These are phyloP conservation scores for Triglochin maritima DNA, from an alignment of 106 monocot genomes.

Conservation along the genomic window DNA sequence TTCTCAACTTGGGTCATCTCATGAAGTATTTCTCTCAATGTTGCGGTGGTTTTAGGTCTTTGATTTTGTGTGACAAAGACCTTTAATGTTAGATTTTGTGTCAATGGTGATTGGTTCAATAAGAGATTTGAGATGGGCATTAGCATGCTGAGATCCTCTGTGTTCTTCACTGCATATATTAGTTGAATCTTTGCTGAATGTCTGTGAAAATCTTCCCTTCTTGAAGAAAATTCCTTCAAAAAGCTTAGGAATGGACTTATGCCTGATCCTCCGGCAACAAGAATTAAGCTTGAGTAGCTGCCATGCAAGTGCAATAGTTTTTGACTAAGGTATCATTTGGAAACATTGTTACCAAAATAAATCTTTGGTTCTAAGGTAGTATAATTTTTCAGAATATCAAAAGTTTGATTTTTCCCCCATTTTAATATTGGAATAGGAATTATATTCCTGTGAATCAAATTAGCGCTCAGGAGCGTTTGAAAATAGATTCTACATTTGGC, in stretches of 20 bases:
- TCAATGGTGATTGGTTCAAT: constrained; percentile 2
- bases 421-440: too few relatives aligned
- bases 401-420: too few relatives aligned
- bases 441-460: too few relatives aligned
- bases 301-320: background rate
- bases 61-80: constrained; percentile 56
- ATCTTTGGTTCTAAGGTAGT: too few relatives aligned
- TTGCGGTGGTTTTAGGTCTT: constrained; percentile 4
- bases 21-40: constrained; percentile 23
- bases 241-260: constrained; percentile 78
- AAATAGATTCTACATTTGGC: too few relatives aligned
- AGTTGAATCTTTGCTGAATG: constrained; percentile 29
- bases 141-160: constrained; percentile 59
- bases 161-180: constrained; percentile 43
- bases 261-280: constrained; percentile 79
- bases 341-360: background rate
- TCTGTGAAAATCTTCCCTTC: constrained; percentile 3
- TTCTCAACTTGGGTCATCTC: constrained; percentile 17
- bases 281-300: constrained; percentile 59
- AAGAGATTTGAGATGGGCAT: constrained; percentile 32
- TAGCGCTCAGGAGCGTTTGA: too few relatives aligned
- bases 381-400: too few relatives aligned
- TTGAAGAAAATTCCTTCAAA: constrained; percentile 41
- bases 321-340: background rate
- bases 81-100: constrained; percentile 19